Base-by-base conservation (phyloP, 306 rosid genomes). In the Dalbergia cultrata region DNA sequence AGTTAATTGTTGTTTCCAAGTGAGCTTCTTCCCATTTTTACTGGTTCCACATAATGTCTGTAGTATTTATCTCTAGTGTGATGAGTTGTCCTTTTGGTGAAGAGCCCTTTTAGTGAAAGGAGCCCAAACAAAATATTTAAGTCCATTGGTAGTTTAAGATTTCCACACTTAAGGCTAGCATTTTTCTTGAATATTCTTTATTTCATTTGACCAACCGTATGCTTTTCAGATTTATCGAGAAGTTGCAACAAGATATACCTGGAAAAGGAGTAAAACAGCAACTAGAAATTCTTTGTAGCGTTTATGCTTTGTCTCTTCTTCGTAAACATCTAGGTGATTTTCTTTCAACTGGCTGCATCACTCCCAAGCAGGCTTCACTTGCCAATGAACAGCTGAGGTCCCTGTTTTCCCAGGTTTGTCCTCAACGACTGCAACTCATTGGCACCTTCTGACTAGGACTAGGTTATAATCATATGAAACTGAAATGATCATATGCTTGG, bases 201-300 rank as follows among this genome's bases (percentile, higher is more conserved):
- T 70, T 58, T 18, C 37, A 70, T 68, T 45, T 75, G 74, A 75
- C 58, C 64, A 72, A 59, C 75, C 65, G 44, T 19, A 0, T 61
- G 63, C 60, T 76, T 78, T 84, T 82, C 89, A 95, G 99, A 88
- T 95, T 93, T 87, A 84, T 95, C 52, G 99, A 91, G 79, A 93
- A 90, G 88, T 72, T 95, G 89, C 86, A 90, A 79, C 91, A 91
- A 86, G 92, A 89, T 82, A 90, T 95, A 54, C 91, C 99, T 7
- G 98, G 98, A 82, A 90, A 90, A 72, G 98, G 99, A 69, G 97
- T 95, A 85, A 95, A 93, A 85, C 86, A 86, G 34, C 98, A 90
- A 77, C 75, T 95, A 75, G 86, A 86, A 89, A 77, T 45, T 74
- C 99, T 95, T 54, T 90, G 94, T 74, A 82, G 83, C 82, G 52